Percentiles rank a stretch among this genome's conserved stretches.
phyloP scores from a whole-genome alignment of 805 yeast species.

The Novakomyces olei region DNA sequence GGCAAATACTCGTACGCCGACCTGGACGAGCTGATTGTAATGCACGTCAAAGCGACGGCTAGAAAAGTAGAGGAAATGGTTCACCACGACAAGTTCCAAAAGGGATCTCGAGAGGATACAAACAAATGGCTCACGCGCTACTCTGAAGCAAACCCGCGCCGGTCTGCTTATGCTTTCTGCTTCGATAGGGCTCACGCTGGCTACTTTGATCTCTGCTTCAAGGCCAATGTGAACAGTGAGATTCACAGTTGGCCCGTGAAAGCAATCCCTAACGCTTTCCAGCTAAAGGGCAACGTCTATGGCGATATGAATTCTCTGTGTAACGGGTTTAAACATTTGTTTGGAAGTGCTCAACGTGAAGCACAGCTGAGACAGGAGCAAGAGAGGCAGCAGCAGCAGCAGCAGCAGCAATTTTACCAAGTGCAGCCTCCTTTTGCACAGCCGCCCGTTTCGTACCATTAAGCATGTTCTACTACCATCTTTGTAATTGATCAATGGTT shows the following conservation, averaged over 20 bases:
- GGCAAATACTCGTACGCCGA: conserved; percentile 57
- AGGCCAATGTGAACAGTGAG: conserved; percentile 28
- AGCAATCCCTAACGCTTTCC: conserved; percentile 61
- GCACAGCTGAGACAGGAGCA: not conserved
- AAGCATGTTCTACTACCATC: no score
- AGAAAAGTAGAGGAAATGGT: conserved; percentile 66
- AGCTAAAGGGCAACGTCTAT: conserved; percentile 54
- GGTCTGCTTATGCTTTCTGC: conserved; percentile 78
- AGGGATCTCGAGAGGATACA: conserved; percentile 58
- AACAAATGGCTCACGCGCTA: conserved; percentile 72
- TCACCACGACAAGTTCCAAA: conserved; percentile 69
- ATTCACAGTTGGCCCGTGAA: conserved; percentile 75
- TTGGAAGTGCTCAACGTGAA: not conserved
- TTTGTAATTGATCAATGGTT: no score
- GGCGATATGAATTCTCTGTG: conserved; percentile 77
- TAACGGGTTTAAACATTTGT: conserved; percentile 74
- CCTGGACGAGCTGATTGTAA: conserved; percentile 77
- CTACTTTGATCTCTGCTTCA: conserved; percentile 73
- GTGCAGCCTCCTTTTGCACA: no score
- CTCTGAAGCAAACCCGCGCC: conserved; percentile 73
- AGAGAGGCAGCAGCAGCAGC: not conserved
- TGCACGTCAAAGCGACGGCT: conserved; percentile 66
- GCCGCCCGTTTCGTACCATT: no score
- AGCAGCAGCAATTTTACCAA: no score
- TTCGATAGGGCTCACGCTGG: conserved; percentile 83